Conservation (phyloP, 176 grass and related monocot species). For the Raddia distichophylla region DNA sequence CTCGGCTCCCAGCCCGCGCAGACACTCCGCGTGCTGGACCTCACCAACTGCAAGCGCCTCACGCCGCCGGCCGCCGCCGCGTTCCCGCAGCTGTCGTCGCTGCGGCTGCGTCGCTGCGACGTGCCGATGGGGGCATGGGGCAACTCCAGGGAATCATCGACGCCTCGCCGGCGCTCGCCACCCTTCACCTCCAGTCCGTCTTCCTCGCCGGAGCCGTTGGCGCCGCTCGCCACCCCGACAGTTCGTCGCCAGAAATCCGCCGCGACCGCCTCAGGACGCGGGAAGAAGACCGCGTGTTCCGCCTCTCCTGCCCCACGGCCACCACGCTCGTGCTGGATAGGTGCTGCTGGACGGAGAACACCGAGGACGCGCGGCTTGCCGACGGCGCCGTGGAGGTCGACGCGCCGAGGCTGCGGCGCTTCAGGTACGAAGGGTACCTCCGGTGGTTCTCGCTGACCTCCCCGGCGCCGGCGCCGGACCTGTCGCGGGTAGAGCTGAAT, state of each 20-base stretch:
- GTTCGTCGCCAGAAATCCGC: too few relatives aligned
- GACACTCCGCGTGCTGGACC: background rate
- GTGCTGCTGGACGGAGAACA: background rate
- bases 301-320: background rate
- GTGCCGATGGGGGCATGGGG: background rate
- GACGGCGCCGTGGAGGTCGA: background rate
- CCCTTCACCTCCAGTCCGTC: background rate
- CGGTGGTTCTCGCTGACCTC: background rate
- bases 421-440: background rate
- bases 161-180: background rate
- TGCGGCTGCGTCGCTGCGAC: background rate
- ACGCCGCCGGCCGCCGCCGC: too few relatives aligned
- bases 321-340: background rate
- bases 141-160: background rate
- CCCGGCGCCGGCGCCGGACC: background rate
- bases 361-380: accelerated
- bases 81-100: background rate
- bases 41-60: background rate
- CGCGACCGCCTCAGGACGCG: too few relatives aligned
- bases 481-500: background rate
- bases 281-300: background rate
- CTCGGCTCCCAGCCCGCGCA: background rate
- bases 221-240: too few relatives aligned
- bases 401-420: background rate
- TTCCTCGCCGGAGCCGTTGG: too few relatives aligned